Evolutionary conservation across 2,329 filamentous ascomycete species (phyloP).

Genomic region (Fusarium buxicola): DNA sequence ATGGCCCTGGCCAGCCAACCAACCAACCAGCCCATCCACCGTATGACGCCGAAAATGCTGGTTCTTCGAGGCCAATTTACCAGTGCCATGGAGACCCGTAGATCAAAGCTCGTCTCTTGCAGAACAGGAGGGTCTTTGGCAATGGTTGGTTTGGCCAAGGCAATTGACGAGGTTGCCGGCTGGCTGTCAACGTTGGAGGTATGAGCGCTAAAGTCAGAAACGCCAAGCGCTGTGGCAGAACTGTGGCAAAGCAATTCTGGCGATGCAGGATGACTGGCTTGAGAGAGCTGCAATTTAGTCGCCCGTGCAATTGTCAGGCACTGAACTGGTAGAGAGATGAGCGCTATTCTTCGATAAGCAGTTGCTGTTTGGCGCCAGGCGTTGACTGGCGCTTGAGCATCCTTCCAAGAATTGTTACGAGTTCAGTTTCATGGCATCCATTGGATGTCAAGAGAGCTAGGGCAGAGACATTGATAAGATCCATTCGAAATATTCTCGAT

Average conservation of each 20-base stretch:
- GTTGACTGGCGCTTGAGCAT: constrained; percentile 6
- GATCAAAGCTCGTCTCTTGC: constrained; percentile 2
- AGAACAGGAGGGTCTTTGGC: constrained; percentile 5
- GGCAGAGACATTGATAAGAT: neutral
- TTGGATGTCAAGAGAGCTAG: neutral
- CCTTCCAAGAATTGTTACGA: neutral
- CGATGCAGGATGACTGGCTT: constrained; percentile 39
- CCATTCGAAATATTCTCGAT: neutral
- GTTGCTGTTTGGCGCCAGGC: constrained; percentile 5
- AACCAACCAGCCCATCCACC: constrained; percentile 15
- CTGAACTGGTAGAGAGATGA: constrained; percentile 1
- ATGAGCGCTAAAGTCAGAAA: constrained; percentile 29
- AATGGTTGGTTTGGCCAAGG: constrained; percentile 18
- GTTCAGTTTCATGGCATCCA: neutral
- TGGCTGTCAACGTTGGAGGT: constrained; percentile 21
- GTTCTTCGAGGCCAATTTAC: neutral
- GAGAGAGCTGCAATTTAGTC: constrained; percentile 21
- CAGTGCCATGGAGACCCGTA: neutral
- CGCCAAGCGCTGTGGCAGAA: constrained; percentile 35
- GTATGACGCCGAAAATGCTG: neutral
- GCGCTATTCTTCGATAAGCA: neutral
- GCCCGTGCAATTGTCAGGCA: constrained; percentile 13
- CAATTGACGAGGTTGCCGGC: constrained; percentile 9
- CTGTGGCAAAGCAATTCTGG: constrained; percentile 28
- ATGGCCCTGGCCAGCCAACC: constrained; percentile 35